Evolutionary conservation across 2,329 filamentous ascomycete genomes (phyloP).

Genomic region (Alternaria sp.): DNA sequence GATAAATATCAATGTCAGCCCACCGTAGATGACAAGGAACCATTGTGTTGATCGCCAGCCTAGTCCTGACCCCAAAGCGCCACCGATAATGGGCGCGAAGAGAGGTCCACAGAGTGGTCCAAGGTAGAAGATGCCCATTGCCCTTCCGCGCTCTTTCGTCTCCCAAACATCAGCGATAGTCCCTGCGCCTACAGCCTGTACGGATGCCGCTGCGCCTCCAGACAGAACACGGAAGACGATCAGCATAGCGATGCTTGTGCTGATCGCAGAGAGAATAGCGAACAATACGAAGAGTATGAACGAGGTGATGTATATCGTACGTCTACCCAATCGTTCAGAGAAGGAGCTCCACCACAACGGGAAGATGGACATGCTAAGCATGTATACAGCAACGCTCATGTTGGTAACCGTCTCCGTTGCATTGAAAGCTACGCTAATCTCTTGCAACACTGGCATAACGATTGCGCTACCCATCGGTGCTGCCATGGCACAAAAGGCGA

Average conservation of each 20-base stretch:
- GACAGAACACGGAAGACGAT: slow-evolving; percentile 44
- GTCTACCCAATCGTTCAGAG: slow-evolving; percentile 43
- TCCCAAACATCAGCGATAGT: slow-evolving; percentile 50
- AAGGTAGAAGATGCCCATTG: slow-evolving; percentile 50
- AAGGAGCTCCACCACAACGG: slow-evolving; percentile 51
- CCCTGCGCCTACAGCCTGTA: slow-evolving; percentile 49
- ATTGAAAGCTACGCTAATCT: slow-evolving; percentile 42
- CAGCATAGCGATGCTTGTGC: slow-evolving; percentile 47
- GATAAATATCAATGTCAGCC: slow-evolving; percentile 38
- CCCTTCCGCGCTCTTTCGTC: slow-evolving; percentile 43
- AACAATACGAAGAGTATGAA: slow-evolving; percentile 46
- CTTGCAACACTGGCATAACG: slow-evolving; percentile 65
- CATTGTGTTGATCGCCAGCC: slow-evolving; percentile 50
- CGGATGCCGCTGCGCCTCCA: slow-evolving; percentile 47
- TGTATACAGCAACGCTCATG: slow-evolving; percentile 50
- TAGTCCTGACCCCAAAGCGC: slow-evolving; percentile 38
- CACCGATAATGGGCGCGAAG: slow-evolving; percentile 49
- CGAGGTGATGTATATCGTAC: slow-evolving; percentile 46
- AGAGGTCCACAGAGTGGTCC: slow-evolving; percentile 48
- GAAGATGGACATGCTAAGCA: slow-evolving; percentile 52
- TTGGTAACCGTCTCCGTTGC: slow-evolving; percentile 46
- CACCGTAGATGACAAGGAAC: slow-evolving; percentile 49
- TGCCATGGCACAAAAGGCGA: slow-evolving; percentile 76
- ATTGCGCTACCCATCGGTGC: slow-evolving; percentile 86
- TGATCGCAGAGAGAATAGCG: slow-evolving; percentile 41